Percentiles rank a stretch among this genome's conserved stretches.
phyloP scores from a whole-genome alignment of 768 basidiomycete genomes.

The Hypsizygus marmoreus region DNA sequence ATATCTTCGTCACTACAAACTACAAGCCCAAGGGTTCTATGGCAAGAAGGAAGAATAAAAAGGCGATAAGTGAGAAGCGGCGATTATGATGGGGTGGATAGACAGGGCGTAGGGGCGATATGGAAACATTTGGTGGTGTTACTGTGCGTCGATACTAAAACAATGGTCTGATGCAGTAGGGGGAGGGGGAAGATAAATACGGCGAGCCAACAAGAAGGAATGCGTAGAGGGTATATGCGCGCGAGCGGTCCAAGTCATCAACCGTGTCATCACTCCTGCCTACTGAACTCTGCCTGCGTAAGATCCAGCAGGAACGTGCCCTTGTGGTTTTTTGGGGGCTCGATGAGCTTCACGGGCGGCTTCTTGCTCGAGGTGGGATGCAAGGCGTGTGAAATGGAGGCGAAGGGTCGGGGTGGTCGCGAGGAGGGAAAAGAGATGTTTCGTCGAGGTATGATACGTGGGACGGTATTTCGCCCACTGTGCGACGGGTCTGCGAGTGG shows the following conservation, averaged over 20 bases:
- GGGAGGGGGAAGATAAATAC: neutral
- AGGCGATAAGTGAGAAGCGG: constrained; percentile 2
- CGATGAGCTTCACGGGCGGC: constrained; percentile 72
- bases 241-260: neutral
- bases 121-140: constrained; percentile 5
- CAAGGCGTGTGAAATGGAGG: constrained; percentile 54
- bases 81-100: constrained; percentile 5
- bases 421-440: constrained; percentile 65
- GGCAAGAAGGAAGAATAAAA: neutral
- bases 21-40: constrained; percentile 17
- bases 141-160: constrained; percentile 10
- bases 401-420: constrained; percentile 78
- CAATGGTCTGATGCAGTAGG: constrained; percentile 4
- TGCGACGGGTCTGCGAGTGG: constrained; percentile 54
- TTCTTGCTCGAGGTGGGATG: constrained; percentile 34
- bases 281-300: constrained; percentile 80
- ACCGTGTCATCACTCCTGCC: constrained; percentile 44
- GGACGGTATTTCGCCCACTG: constrained; percentile 25
- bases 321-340: constrained; percentile 74
- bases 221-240: constrained; percentile 6
- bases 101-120: constrained; percentile 7
- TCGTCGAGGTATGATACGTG: constrained; percentile 42
- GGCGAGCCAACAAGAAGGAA: neutral
- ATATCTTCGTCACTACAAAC: constrained; percentile 5
- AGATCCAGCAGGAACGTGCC: constrained; percentile 75